These are phyloP conservation scores for Zymoseptoria crescenta DNA, from an alignment of 2,329 filamentous ascomycete species.

Conservation along the genomic window DNA sequence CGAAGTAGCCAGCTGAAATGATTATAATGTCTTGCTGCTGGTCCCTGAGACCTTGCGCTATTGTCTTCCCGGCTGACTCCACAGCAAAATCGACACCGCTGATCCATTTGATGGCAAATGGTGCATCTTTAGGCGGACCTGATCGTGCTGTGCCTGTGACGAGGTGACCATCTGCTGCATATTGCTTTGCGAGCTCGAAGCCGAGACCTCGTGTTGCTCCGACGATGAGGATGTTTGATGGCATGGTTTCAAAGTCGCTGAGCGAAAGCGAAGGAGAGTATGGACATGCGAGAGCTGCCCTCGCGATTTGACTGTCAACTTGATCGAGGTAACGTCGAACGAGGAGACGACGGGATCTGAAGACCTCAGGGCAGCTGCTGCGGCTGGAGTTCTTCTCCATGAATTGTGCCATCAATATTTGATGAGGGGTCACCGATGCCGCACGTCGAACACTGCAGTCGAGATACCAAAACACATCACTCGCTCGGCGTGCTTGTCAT, in stretches of 20 bases:
- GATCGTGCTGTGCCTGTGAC: conserved; percentile 56
- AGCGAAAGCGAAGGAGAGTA: neutral
- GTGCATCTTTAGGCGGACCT: conserved; percentile 37
- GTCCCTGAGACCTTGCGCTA: conserved; percentile 18
- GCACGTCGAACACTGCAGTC: too few species aligned
- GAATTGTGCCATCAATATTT: neutral
- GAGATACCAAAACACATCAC: too few species aligned
- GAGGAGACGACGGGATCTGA: neutral
- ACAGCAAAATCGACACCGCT: conserved; percentile 16
- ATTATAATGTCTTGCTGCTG: conserved; percentile 42
- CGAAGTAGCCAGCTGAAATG: conserved; percentile 63
- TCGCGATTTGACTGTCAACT: neutral
- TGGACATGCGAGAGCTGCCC: neutral
- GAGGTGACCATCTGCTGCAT: conserved; percentile 44
- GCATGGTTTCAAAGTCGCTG: conserved; percentile 1
- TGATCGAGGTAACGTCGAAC: neutral
- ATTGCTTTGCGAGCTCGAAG: conserved; percentile 51
- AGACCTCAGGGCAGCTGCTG: too few species aligned
- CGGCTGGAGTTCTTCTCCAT: neutral
- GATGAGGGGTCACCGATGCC: neutral
- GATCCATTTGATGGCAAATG: conserved; percentile 33
- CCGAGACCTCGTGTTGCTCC: conserved; percentile 64
- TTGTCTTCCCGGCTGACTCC: conserved; percentile 15
- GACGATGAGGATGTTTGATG: conserved; percentile 50
- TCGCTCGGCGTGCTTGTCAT: neutral